Percentiles rank a stretch among this genome's conserved stretches.
phyloP scores from a whole-genome alignment of 371 early-diverging fungal genomes.

The Choanephora cucurbitarum region DNA sequence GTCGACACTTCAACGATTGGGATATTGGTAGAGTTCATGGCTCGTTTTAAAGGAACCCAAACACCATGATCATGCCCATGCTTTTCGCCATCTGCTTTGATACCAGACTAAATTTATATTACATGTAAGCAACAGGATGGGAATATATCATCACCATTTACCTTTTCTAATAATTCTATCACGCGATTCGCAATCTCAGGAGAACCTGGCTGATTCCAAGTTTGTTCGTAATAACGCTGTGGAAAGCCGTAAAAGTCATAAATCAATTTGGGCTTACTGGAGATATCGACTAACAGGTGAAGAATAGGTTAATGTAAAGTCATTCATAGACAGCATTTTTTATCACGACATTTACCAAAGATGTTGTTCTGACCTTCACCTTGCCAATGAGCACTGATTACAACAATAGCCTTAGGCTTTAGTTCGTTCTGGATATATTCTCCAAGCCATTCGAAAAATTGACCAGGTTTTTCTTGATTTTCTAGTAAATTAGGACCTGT shows the following conservation, averaged over 20 bases:
- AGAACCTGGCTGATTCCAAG: conserved; percentile 59
- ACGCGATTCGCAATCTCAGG: conserved; percentile 55
- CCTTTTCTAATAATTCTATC: conserved; percentile 49
- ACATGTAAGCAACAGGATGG: not conserved
- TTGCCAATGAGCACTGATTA: conserved; percentile 65
- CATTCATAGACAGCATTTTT: too few relatives aligned
- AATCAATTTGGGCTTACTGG: conserved; percentile 53
- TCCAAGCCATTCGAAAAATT: conserved; percentile 51
- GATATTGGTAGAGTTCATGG: conserved; percentile 52
- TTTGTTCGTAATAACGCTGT: conserved; percentile 51
- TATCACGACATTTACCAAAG: conserved; percentile 39
- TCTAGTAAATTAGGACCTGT: conserved; percentile 60
- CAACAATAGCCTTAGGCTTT: conserved; percentile 56
- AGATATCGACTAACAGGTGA: conserved; percentile 33
- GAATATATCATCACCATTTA: not conserved
- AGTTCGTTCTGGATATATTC: conserved; percentile 42
- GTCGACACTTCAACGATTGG: conserved; percentile 61
- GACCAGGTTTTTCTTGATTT: conserved; percentile 45
- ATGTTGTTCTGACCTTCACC: conserved; percentile 36
- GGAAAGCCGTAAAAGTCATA: conserved; percentile 71
- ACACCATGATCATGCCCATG: conserved; percentile 67
- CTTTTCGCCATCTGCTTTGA: conserved; percentile 42
- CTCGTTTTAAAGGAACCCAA: conserved; percentile 63
- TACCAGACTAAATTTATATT: conserved; percentile 29
- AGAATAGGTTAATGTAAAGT: too few relatives aligned